Conservation (phyloP, 768 basidiomycete genomes). For the Pisolithus sp. region DNA sequence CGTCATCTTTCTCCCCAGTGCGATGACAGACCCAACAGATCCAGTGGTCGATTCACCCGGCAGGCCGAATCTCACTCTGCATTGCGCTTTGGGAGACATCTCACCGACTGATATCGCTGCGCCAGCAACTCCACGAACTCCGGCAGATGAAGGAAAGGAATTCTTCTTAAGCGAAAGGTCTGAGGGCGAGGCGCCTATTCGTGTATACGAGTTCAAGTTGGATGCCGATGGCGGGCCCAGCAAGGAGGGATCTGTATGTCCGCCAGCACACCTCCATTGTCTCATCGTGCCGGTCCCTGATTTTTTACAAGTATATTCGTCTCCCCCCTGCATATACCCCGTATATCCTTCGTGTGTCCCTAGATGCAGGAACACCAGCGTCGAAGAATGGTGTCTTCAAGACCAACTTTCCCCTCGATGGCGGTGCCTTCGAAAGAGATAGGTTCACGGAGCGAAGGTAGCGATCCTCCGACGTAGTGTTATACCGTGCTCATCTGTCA, state of each 20-base stretch:
- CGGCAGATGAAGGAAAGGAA: slow-evolving; percentile 86
- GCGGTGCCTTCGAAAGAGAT: slow-evolving; percentile 75
- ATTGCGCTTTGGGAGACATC: background rate
- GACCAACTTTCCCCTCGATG: slow-evolving; percentile 96
- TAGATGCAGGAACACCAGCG: slow-evolving; percentile 89
- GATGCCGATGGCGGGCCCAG: slow-evolving; percentile 89
- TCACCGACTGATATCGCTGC: background rate
- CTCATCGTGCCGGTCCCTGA: slow-evolving; percentile 4
- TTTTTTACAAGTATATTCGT: slow-evolving; percentile 73
- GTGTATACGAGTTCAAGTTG: slow-evolving; percentile 80
- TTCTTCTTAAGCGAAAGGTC: slow-evolving; percentile 64
- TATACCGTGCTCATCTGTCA: slow-evolving; percentile 12
- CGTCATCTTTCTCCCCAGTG: background rate
- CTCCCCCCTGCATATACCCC: slow-evolving; percentile 86
- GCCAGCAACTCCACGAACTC: slow-evolving; percentile 70
- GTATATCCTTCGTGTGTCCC: slow-evolving; percentile 84
- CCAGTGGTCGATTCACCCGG: background rate
- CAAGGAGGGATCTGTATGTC: slow-evolving; percentile 74
- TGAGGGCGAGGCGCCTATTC: slow-evolving; percentile 57
- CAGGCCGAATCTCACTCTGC: slow-evolving; percentile 12
- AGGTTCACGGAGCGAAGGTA: slow-evolving; percentile 72
- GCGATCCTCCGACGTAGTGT: slow-evolving; percentile 17
- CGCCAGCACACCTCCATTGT: background rate
- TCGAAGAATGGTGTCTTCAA: slow-evolving; percentile 87
- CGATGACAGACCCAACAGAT: slow-evolving; percentile 10